A percentile compares a stretch with the other conserved stretches of the same genome.
phyloP scores from a whole-genome alignment of 495 filamentous ascomycete species.

The Hapsidospora chrysogenum region DNA sequence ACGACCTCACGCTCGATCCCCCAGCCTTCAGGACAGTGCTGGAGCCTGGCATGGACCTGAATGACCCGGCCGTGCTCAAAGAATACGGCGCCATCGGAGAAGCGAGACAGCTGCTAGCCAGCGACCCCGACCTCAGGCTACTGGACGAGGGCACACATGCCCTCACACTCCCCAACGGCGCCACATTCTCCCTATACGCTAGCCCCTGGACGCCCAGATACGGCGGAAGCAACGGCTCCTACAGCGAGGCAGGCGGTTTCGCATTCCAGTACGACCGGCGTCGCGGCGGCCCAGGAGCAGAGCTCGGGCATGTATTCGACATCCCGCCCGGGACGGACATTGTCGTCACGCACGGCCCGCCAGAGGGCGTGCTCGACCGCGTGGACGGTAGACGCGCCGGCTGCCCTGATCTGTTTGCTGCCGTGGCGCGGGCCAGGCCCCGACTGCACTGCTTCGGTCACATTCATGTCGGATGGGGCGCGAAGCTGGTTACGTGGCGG shows the following conservation, averaged over 20 bases:
- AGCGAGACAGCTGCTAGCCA: conserved; percentile 12
- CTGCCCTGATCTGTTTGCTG: conserved; percentile 34
- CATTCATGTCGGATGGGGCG: conserved; percentile 57
- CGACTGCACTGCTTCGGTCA: conserved; percentile 52
- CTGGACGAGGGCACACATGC: conserved; percentile 45
- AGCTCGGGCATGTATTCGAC: conserved; percentile 18
- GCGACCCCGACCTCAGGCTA: conserved; percentile 37
- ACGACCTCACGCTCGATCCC: conserved; percentile 49
- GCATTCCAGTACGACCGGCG: conserved; percentile 41
- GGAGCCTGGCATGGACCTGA: not conserved
- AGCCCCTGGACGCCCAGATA: conserved; percentile 48
- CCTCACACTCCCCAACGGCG: conserved; percentile 38
- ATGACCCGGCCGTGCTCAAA: not conserved
- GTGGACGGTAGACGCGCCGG: conserved; percentile 24
- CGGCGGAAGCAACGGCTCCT: conserved; percentile 17
- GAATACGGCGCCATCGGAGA: not conserved
- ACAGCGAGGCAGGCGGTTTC: too few species aligned
- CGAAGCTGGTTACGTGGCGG: conserved; percentile 35
- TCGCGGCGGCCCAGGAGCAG: conserved; percentile 35
- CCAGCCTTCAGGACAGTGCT: not conserved
- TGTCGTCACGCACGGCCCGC: conserved; percentile 60
- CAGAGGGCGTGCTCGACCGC: conserved; percentile 35
- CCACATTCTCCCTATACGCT: conserved; percentile 43
- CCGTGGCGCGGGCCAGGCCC: conserved; percentile 30
- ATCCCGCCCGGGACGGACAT: conserved; percentile 37